phyloP scores from a whole-genome alignment of 192 early-diverging fungal genomes.

The Pilobolus umbonatus region DNA sequence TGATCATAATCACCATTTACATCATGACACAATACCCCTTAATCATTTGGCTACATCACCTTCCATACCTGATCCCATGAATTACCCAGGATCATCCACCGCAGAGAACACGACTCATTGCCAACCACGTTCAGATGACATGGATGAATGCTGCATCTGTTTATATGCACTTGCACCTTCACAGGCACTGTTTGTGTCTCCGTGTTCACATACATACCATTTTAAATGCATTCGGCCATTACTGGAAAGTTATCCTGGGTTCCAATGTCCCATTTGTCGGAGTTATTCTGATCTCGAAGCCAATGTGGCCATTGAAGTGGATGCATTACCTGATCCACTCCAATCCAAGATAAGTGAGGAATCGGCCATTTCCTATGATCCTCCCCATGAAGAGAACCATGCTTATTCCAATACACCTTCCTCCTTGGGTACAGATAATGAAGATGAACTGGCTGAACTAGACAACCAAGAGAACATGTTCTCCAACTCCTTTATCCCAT shows the following conservation, averaged over 20 bases:
- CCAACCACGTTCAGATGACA: not conserved
- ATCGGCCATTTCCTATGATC: not conserved
- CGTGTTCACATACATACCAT: constrained; percentile 82
- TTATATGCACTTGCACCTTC: constrained; percentile 66
- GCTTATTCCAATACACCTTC: not conserved
- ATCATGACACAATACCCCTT: not conserved
- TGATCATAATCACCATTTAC: not conserved
- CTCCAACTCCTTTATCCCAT: too few relatives aligned
- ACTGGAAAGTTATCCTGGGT: constrained; percentile 50
- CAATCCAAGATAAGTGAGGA: not conserved
- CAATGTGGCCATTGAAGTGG: constrained; percentile 46
- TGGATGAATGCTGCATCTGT: constrained; percentile 77
- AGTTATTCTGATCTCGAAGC: constrained; percentile 78
- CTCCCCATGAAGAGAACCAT: not conserved
- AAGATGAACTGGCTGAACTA: not conserved
- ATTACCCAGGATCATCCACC: not conserved
- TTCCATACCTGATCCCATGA: not conserved
- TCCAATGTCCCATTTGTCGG: constrained; percentile 79
- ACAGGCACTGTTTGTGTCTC: constrained; percentile 80
- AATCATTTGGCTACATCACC: not conserved
- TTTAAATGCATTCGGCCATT: constrained; percentile 79
- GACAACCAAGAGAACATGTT: not conserved
- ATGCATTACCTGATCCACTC: not conserved
- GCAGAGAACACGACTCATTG: not conserved
- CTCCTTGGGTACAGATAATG: not conserved